Evolutionary conservation across 2,329 filamentous ascomycete genomes (phyloP), one percentile per base, ranked within the genome.

Genomic region (Fusarium metavorans): DNA sequence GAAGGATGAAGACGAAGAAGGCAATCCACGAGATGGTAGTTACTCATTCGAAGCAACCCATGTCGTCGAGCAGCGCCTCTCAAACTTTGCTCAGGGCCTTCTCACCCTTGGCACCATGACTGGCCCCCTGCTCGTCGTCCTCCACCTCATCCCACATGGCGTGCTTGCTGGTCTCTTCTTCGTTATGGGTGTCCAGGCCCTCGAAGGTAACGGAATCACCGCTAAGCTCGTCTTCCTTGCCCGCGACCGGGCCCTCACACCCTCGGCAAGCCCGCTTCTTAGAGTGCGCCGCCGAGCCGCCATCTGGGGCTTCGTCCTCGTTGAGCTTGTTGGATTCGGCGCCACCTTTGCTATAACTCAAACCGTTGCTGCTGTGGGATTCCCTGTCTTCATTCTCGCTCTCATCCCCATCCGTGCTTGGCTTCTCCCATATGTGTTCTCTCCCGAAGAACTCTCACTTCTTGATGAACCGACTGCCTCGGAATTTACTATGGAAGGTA

Each of bases 291-390:
- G 92, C n/a, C 88, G 90, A 41, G 77, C 79, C 16, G 90, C 91
- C n/a, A 85, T 95, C 71, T 95, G 93, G 92, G 82, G 84, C 5
- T 96, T 95, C 78, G 92, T 95, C 7, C 83, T 83, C 9, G 82
- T 95, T 37, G 91, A 95, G 82, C 83, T 95, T 5, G 27, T 92
- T 50, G 93, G 90, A 0, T 95, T 95, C 76, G 93, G 87, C 4
- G 93, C 92, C 25, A 96, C 94, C 0, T 95, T 96, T 81, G 93
- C 94, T 68, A 94, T 95, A 77, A 95, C 94, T 0, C 92, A 96
- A 83, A 95, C 94, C 0, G 92, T 95, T 59, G 94, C 93, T 4
- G 94, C 94, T 3, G 93, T 96, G 13, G 94, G 94, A 0, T 96
- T 95, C 75, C 94, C 94, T 10, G 87, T 95, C 39, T 89, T 94